These are phyloP conservation scores for Acarospora socialis DNA, from an alignment of 2,329 filamentous ascomycete species.

Conservation along the genomic window DNA sequence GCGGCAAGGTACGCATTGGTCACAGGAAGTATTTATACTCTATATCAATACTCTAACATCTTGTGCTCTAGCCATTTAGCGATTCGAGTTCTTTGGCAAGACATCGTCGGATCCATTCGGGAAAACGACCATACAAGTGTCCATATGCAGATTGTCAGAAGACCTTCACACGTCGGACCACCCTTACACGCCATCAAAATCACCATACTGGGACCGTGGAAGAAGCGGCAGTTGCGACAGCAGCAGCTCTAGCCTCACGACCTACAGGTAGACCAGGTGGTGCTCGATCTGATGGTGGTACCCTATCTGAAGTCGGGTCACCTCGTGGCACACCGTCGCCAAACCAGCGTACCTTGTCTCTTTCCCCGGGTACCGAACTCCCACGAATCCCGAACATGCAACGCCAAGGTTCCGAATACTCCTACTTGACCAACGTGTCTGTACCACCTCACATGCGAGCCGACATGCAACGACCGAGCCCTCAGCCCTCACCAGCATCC, in stretches of 20 bases:
- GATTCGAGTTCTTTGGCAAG: constrained; percentile 89
- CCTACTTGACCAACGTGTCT: constrained; percentile 64
- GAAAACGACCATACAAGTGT: constrained; percentile 93
- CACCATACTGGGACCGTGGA: constrained; percentile 92
- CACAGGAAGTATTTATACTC: constrained; percentile 12
- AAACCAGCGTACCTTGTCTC: constrained; percentile 60
- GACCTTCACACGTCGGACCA: constrained; percentile 92
- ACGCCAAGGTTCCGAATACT: constrained; percentile 53
- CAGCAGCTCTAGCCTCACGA: constrained; percentile 57
- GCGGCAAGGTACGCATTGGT: constrained; percentile 61
- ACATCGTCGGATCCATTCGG: constrained; percentile 87
- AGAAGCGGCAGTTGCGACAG: constrained; percentile 78
- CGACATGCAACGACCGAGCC: constrained; percentile 58
- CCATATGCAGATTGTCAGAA: constrained; percentile 96
- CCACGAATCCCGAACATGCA: constrained; percentile 54
- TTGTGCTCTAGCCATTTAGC: constrained; percentile 61
- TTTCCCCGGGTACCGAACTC: constrained; percentile 66
- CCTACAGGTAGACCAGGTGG: constrained; percentile 23
- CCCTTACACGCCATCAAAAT: constrained; percentile 87
- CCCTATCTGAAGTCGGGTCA: constrained; percentile 31
- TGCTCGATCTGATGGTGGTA: constrained; percentile 24
- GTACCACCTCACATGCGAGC: constrained; percentile 70
- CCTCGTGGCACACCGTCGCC: constrained; percentile 60
- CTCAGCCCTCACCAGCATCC: constrained; percentile 47
- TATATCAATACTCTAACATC: constrained; percentile 15